Evolutionary conservation across 148 eudicot species (phyloP).

Genomic region (Pharnaceum exiguum): DNA sequence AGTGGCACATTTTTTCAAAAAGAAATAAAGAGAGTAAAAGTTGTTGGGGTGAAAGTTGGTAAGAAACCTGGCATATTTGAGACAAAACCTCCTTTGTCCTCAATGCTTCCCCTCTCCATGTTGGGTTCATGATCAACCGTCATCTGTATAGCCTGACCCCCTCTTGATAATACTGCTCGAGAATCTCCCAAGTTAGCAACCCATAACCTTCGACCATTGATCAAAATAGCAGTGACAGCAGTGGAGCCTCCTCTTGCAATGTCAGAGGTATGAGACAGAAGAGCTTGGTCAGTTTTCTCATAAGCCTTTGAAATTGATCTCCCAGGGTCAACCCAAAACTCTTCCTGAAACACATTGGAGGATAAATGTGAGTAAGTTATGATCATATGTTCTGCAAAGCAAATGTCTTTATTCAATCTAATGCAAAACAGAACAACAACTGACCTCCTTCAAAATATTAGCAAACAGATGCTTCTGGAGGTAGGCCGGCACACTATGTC

Average conservation of each 20-base stretch:
- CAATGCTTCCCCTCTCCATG: slow-evolving; percentile 41
- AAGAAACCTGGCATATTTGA: slow-evolving; percentile 56
- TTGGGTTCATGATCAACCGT: slow-evolving; percentile 55
- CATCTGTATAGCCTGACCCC: slow-evolving; percentile 50
- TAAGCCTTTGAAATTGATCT: slow-evolving; percentile 48
- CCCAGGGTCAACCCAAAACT: slow-evolving; percentile 53
- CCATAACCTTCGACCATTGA: slow-evolving; percentile 50
- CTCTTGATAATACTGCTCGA: slow-evolving; percentile 47
- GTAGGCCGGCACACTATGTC: slow-evolving; percentile 46
- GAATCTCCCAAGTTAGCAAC: slow-evolving; percentile 61
- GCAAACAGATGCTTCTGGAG: slow-evolving; percentile 41
- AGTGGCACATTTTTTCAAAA: not conserved
- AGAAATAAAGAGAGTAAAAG: not conserved
- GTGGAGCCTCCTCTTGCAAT: slow-evolving; percentile 57
- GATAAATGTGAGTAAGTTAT: not conserved
- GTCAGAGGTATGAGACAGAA: slow-evolving; percentile 37
- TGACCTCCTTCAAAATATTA: slow-evolving; percentile 53
- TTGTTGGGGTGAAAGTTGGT: slow-evolving; percentile 6
- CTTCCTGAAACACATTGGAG: slow-evolving; percentile 33
- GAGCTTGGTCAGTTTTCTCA: slow-evolving; percentile 48
- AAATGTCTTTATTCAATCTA: not conserved
- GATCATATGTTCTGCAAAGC: not conserved
- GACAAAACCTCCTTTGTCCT: slow-evolving; percentile 55
- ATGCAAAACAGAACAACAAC: slow-evolving; percentile 1
- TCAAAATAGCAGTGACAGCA: slow-evolving; percentile 57